Base-by-base conservation (phyloP, 495 filamentous ascomycete species). In the Neurospora sp. region DNA sequence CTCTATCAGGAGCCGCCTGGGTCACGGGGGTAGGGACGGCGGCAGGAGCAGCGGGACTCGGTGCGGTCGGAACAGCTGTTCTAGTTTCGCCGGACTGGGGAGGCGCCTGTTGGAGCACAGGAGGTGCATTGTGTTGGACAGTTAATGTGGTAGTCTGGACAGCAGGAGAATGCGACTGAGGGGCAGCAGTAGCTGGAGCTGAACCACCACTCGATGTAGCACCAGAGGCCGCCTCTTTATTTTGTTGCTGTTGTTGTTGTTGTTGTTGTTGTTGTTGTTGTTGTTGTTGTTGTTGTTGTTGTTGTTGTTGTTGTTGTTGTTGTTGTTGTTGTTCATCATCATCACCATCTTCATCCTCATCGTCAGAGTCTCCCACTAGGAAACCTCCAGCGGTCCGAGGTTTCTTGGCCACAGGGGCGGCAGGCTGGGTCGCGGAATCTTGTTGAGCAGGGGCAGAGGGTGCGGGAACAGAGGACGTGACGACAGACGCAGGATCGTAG, bases 361-460 rank as follows among this genome's bases (percentile, higher is more conserved):
- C 81, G 77, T 90, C 90, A 65, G 89, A 90, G 78, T 93, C 91
- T 83, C 92, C 92, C 75, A 91, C 89, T 79, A 93, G 85, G 86
- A 95, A 94, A 74, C 93, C 93, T 76, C 91, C 92, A 74, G 90
- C 90, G 45, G 88, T 93, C 80, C 89, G 90, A 71, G 90, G 87
- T 83, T 90, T 91, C 77, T 85, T 83, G 1, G 79, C 71, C 7
- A 78, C 81, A 44, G 77, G 75, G 73, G 79, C 79, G 27, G 72
- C 73, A 48, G 75, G 73, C 69, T 81, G 80, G 35, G 40, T 41
- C 40, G 40, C 18, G 45, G 45, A 53, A 53, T 61, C 22, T 61
- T 31, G 1, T 61, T 61, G 53, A 61, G 53, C 22, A 61, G 53
- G 22, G 22, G 22, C 44, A 35, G 72, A 45, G 48, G 68, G 59